phyloP scores from a whole-genome alignment of 352 stramenopile species.

The Pythium vanterpoolii region DNA sequence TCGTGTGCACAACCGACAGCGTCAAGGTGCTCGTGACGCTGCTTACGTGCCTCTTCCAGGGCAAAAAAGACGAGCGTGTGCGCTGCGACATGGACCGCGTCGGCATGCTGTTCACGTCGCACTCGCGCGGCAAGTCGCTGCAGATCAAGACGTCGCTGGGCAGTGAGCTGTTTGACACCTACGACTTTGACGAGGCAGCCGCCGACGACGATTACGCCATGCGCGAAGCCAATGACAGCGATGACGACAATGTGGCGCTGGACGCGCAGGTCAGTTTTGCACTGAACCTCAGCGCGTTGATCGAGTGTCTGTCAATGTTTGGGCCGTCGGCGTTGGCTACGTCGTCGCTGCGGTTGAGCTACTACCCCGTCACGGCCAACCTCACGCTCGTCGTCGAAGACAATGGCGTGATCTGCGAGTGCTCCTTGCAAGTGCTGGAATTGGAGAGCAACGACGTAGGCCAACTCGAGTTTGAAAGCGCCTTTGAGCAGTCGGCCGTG shows the following conservation, averaged over 20 bases:
- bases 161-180: slow-evolving; percentile 75
- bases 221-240: slow-evolving; percentile 8
- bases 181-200: slow-evolving; percentile 30
- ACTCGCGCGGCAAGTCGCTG: slow-evolving; percentile 84
- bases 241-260: slow-evolving; percentile 17
- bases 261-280: slow-evolving; percentile 63
- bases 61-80: slow-evolving; percentile 78
- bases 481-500: slow-evolving; percentile 72
- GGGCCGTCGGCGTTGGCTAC: slow-evolving; percentile 52
- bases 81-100: slow-evolving; percentile 65
- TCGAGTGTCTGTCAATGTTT: slow-evolving; percentile 85
- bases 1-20: slow-evolving; percentile 60
- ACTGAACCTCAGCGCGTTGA: slow-evolving; percentile 61
- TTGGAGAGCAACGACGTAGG: slow-evolving; percentile 69
- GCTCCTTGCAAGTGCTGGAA: slow-evolving; percentile 77
- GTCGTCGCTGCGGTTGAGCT: slow-evolving; percentile 76
- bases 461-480: slow-evolving; percentile 71
- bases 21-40: slow-evolving; percentile 77
- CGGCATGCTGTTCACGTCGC: slow-evolving; percentile 68
- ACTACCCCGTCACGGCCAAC: slow-evolving; percentile 50
- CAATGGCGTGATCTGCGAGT: slow-evolving; percentile 82
- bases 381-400: slow-evolving; percentile 77
- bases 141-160: slow-evolving; percentile 84
- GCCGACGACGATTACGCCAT: slow-evolving; percentile 11
- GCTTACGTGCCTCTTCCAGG: slow-evolving; percentile 53